Conservation (phyloP, 2,329 filamentous ascomycete species). For the Aspergillus chevalieri region DNA sequence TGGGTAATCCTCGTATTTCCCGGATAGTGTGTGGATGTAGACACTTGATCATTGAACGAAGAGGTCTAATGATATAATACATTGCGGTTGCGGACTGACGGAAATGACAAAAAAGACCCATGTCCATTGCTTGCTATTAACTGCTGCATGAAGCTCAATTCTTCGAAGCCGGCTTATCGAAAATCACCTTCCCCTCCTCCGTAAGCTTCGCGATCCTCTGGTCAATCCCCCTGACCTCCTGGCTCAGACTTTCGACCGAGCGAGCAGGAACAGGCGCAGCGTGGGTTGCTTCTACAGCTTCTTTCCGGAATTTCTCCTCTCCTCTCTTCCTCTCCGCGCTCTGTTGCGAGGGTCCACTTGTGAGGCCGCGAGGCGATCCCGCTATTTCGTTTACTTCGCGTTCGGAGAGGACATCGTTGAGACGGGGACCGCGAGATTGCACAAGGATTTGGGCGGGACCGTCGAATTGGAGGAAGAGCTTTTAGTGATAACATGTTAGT, state of each 20-base stretch:
- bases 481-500: constrained; percentile 3
- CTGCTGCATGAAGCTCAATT: constrained; percentile 11
- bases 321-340: constrained; percentile 9
- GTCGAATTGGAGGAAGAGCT: constrained; percentile 81
- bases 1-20: too few relatives aligned
- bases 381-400: constrained; percentile 88
- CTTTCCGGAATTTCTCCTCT: constrained; percentile 13
- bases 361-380: constrained; percentile 66
- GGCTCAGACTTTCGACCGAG: constrained; percentile 22
- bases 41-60: constrained; percentile 10
- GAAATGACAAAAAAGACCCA: constrained; percentile 4
- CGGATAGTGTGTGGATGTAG: too few relatives aligned
- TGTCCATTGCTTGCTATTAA: constrained; percentile 5
- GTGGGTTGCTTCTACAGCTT: constrained; percentile 17
- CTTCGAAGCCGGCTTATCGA: constrained; percentile 40
- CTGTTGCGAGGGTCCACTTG: constrained; percentile 52
- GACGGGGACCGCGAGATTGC: constrained; percentile 74
- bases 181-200: constrained; percentile 60
- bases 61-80: constrained; percentile 22
- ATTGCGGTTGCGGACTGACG: constrained; percentile 15
- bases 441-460: constrained; percentile 81
- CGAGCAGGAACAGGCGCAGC: constrained; percentile 20
- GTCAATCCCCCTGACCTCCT: constrained; percentile 25
- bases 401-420: constrained; percentile 70
- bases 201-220: constrained; percentile 49